Evolutionary conservation across 805 yeast species (phyloP).

Genomic region (Ogataea pignaliae): DNA sequence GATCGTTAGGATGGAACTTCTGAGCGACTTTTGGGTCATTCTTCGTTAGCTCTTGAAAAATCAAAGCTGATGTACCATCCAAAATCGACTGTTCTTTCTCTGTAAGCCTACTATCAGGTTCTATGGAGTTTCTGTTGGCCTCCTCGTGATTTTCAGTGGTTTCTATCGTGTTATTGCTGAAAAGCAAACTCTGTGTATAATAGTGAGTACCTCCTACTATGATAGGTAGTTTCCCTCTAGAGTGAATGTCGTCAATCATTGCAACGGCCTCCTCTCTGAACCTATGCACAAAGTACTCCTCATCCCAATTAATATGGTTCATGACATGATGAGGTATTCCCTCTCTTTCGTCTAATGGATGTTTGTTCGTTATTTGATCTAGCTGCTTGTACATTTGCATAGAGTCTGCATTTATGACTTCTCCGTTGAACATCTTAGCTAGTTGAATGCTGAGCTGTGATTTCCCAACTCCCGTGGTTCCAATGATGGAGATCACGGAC

Average conservation of each 20-base stretch:
- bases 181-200: slow-evolving; percentile 73
- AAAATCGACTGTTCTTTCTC: slow-evolving; percentile 38
- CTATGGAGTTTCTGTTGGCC: not conserved
- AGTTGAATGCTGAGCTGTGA: slow-evolving; percentile 80
- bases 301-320: slow-evolving; percentile 77
- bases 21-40: slow-evolving; percentile 69
- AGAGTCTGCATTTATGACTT: slow-evolving; percentile 91
- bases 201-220: slow-evolving; percentile 96
- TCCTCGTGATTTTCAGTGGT: slow-evolving; percentile 15
- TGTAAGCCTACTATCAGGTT: slow-evolving; percentile 26
- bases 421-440: slow-evolving; percentile 76
- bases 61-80: slow-evolving; percentile 48
- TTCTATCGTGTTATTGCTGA: slow-evolving; percentile 62
- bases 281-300: slow-evolving; percentile 75
- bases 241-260: slow-evolving; percentile 60
- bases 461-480: slow-evolving; percentile 97
- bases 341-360: slow-evolving; percentile 71
- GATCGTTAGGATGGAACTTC: slow-evolving; percentile 91
- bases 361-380: slow-evolving; percentile 85
- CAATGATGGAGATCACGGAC: slow-evolving; percentile 37
- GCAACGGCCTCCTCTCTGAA: slow-evolving; percentile 68
- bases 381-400: slow-evolving; percentile 86
- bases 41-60: slow-evolving; percentile 43
- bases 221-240: slow-evolving; percentile 72
- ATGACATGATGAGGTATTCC: slow-evolving; percentile 83